Conservation (phyloP, 371 early-diverging fungal genomes). For the Mucor piriformis region DNA sequence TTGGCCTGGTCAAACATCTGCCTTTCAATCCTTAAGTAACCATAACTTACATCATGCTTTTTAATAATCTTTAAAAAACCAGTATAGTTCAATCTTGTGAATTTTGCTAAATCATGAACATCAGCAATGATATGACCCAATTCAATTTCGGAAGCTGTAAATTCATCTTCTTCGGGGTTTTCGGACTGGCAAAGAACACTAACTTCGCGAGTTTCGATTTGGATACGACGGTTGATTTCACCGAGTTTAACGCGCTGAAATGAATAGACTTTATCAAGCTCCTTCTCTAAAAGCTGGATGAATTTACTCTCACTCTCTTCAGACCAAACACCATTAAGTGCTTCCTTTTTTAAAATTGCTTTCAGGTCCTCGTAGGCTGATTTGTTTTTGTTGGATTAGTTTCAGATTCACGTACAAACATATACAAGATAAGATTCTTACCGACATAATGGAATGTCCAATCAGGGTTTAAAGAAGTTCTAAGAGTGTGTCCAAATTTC, state of each 20-base stretch:
- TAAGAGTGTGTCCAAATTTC: conserved; percentile 91
- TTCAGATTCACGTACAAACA: not conserved
- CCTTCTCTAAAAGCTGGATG: conserved; percentile 85
- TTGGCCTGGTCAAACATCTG: conserved; percentile 20
- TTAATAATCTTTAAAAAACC: conserved; percentile 98
- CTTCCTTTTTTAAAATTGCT: conserved; percentile 68
- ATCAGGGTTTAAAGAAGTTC: conserved; percentile 74
- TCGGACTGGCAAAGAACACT: conserved; percentile 65
- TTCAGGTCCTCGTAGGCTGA: conserved; percentile 84
- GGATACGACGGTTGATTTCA: conserved; percentile 84
- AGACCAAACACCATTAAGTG: conserved; percentile 49
- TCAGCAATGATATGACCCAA: conserved; percentile 86
- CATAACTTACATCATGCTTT: conserved; percentile 87
- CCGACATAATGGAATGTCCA: conserved; percentile 71
- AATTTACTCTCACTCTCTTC: conserved; percentile 86
- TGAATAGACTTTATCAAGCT: conserved; percentile 90
- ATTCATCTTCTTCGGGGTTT: conserved; percentile 65
- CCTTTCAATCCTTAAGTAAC: not conserved
- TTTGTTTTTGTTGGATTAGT: not conserved
- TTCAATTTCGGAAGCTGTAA: conserved; percentile 76
- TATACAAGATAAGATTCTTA: conserved; percentile 12
- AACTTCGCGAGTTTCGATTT: conserved; percentile 69
- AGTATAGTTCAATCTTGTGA: conserved; percentile 93
- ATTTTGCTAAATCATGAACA: conserved; percentile 94
- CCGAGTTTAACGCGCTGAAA: conserved; percentile 91